These are phyloP conservation scores for Tylopilus plumbeoviolaceoides DNA, from an alignment of 768 basidiomycete species.

Conservation along the genomic window DNA sequence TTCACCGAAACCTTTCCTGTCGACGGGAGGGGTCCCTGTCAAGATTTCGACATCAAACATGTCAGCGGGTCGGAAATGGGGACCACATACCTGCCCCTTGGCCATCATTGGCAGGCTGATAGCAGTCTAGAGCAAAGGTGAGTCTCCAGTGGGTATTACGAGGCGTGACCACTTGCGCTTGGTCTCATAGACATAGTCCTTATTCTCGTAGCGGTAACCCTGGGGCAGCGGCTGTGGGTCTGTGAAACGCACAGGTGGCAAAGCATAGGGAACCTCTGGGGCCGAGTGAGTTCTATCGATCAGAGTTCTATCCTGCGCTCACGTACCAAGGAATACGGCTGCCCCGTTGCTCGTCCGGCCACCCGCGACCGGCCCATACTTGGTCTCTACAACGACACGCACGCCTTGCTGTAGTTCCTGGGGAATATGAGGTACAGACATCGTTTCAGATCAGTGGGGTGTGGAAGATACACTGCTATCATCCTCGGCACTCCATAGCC, in stretches of 20 bases:
- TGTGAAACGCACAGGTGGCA: constrained; percentile 60
- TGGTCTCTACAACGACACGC: constrained; percentile 49
- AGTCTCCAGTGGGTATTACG: neutral
- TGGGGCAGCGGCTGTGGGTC: constrained; percentile 56
- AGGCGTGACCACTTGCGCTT: constrained; percentile 38
- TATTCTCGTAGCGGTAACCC: constrained; percentile 52
- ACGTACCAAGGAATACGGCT: constrained; percentile 59
- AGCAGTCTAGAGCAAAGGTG: too few species aligned
- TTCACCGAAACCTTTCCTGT: constrained; percentile 62
- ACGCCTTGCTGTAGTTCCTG: constrained; percentile 48
- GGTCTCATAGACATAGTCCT: constrained; percentile 58
- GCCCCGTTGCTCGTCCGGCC: constrained; percentile 42
- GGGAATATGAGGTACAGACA: constrained; percentile 41
- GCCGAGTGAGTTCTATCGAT: neutral
- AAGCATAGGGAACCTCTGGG: constrained; percentile 69
- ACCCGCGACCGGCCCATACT: constrained; percentile 23
- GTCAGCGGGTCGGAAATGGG: too few species aligned
- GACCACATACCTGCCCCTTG: too few species aligned
- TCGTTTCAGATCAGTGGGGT: neutral
- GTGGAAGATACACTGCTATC: neutral
- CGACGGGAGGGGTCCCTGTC: constrained; percentile 44
- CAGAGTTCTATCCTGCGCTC: neutral
- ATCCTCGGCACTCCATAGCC: neutral
- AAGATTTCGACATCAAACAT: neutral
- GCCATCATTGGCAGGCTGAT: too few species aligned